These are phyloP conservation scores for Penicillium sp. DNA, from an alignment of 2,329 filamentous ascomycete species.

Conservation along the genomic window DNA sequence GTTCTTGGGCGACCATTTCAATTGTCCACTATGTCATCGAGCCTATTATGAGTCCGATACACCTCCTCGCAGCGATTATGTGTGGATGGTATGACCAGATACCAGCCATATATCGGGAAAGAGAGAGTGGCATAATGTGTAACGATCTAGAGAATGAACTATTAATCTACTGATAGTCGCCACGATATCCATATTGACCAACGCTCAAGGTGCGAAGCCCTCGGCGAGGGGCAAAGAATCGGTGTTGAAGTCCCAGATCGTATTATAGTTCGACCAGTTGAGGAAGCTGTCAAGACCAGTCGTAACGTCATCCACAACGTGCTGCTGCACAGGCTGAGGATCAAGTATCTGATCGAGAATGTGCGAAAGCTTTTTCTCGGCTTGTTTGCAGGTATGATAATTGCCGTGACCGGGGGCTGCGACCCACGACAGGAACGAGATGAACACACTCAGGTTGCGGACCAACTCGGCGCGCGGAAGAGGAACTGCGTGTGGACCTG, in stretches of 20 bases:
- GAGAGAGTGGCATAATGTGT: neutral
- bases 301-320: slow-evolving; percentile 30
- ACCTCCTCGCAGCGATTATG: slow-evolving; percentile 32
- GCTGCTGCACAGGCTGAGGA: slow-evolving; percentile 30
- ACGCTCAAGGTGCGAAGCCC: slow-evolving; percentile 18
- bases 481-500: slow-evolving; percentile 23
- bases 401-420: slow-evolving; percentile 35
- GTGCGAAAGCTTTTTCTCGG: slow-evolving; percentile 35
- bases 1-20: slow-evolving; percentile 40
- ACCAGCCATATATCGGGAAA: neutral
- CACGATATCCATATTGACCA: neutral
- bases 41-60: slow-evolving; percentile 35
- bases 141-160: neutral
- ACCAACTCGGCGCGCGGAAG: slow-evolving; percentile 34
- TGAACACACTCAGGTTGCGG: slow-evolving; percentile 35
- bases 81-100: slow-evolving; percentile 36
- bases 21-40: slow-evolving; percentile 39
- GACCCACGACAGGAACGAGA: slow-evolving; percentile 34
- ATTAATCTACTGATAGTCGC: neutral
- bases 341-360: slow-evolving; percentile 38
- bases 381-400: slow-evolving; percentile 35
- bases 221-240: slow-evolving; percentile 27
- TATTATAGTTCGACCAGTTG: slow-evolving; percentile 35
- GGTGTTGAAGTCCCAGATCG: slow-evolving; percentile 32
- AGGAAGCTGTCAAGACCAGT: slow-evolving; percentile 32